Evolutionary conservation across 192 early-diverging fungal genomes (phyloP).

Genomic region (Gamsiella multidivaricata): DNA sequence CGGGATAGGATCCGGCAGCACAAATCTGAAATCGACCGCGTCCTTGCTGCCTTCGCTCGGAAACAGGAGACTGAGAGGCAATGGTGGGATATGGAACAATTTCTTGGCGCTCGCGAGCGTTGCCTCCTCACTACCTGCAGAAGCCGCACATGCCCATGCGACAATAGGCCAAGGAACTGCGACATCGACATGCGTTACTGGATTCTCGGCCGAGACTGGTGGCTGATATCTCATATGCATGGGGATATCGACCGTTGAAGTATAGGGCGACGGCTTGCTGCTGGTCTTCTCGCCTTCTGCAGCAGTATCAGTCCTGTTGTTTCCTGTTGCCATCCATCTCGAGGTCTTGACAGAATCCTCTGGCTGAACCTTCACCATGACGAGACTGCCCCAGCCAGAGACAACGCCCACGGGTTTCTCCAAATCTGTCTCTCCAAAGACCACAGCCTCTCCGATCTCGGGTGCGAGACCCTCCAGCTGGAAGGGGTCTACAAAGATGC

Average conservation of each 20-base stretch:
- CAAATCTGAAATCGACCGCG: constrained; percentile 23
- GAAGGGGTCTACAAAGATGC: constrained; percentile 51
- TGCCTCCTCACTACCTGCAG: neutral
- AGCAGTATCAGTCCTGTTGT: neutral
- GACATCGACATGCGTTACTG: constrained; percentile 28
- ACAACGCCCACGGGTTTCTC: constrained; percentile 53
- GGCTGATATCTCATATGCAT: constrained; percentile 54
- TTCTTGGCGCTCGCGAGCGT: constrained; percentile 19
- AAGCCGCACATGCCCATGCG: constrained; percentile 30
- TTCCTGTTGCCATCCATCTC: constrained; percentile 21
- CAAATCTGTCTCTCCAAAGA: constrained; percentile 51
- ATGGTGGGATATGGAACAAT: constrained; percentile 31
- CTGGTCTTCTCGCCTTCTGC: neutral
- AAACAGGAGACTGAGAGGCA: constrained; percentile 26
- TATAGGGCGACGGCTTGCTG: neutral
- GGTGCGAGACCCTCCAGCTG: constrained; percentile 43
- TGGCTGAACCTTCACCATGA: constrained; percentile 45
- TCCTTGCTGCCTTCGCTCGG: neutral
- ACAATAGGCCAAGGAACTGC: constrained; percentile 44
- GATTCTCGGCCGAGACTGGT: constrained; percentile 15
- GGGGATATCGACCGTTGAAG: constrained; percentile 35
- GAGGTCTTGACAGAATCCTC: constrained; percentile 40
- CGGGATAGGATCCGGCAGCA: constrained; percentile 40
- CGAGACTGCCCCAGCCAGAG: constrained; percentile 39
- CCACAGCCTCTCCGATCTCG: constrained; percentile 36